A percentile compares a stretch with the other conserved stretches of the same genome.
phyloP scores from a whole-genome alignment of 2,329 filamentous ascomycete genomes.

The Fusarium xyrophilum region DNA sequence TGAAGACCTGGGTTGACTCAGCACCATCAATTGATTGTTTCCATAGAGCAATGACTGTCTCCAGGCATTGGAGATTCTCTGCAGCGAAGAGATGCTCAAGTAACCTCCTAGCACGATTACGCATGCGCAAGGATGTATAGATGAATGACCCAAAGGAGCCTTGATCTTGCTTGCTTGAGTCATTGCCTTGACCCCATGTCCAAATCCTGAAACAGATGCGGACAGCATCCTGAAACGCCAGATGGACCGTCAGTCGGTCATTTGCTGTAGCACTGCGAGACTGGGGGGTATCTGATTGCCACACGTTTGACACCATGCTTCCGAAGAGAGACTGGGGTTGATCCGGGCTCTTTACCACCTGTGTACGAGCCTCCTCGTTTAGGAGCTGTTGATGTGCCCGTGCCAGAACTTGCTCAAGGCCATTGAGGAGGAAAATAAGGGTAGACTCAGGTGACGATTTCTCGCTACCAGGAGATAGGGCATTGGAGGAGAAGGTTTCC shows the following conservation, averaged over 20 bases:
- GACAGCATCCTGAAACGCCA: slow-evolving; percentile 97
- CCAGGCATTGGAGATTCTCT: slow-evolving; percentile 90
- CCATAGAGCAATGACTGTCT: slow-evolving; percentile 90
- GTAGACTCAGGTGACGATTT: slow-evolving; percentile 68
- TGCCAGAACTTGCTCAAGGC: slow-evolving; percentile 88
- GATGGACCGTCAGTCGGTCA: slow-evolving; percentile 86
- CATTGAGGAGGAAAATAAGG: slow-evolving; percentile 86
- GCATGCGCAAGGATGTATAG: slow-evolving; percentile 89
- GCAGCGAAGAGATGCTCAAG: slow-evolving; percentile 92
- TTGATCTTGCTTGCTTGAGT: slow-evolving; percentile 65
- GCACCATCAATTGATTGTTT: slow-evolving; percentile 57
- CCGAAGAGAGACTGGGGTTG: slow-evolving; percentile 89
- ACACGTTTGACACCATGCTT: slow-evolving; percentile 92
- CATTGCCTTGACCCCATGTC: slow-evolving; percentile 81
- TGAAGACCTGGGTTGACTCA: slow-evolving; percentile 73
- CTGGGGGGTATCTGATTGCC: slow-evolving; percentile 77
- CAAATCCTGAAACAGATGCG: slow-evolving; percentile 92
- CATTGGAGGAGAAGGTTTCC: slow-evolving; percentile 60
- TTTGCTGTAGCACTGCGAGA: slow-evolving; percentile 88
- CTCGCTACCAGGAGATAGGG: slow-evolving; percentile 30
- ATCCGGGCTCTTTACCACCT: slow-evolving; percentile 77
- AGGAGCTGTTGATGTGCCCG: slow-evolving; percentile 84
- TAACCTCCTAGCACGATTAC: slow-evolving; percentile 85
- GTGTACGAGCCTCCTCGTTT: slow-evolving; percentile 73
- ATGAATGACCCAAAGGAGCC: slow-evolving; percentile 81